A percentile compares a stretch with the other conserved stretches of the same genome.
Evolutionary conservation across 192 early-diverging fungal genomes (phyloP).

Genomic region (Rhizoclosmatium sp.): DNA sequence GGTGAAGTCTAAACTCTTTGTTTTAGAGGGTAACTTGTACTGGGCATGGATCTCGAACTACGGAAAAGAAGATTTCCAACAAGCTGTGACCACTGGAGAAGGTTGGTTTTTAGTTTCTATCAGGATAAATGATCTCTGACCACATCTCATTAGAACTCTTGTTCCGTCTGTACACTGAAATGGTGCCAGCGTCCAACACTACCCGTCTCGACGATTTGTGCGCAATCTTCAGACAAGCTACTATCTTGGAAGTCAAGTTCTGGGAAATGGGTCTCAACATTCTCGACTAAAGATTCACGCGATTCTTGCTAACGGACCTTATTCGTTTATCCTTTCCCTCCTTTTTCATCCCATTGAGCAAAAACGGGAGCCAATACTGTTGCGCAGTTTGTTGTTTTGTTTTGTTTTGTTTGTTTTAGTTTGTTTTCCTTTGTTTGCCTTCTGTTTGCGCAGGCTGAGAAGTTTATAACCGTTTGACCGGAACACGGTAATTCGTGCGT

Average conservation of each 20-base stretch:
- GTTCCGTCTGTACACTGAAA: constrained; percentile 58
- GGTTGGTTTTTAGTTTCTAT: constrained; percentile 30
- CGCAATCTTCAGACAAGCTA: constrained; percentile 74
- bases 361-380: not conserved
- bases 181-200: constrained; percentile 56
- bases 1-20: not conserved
- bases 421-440: too few species aligned
- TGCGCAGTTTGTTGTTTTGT: not conserved
- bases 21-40: constrained; percentile 77
- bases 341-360: not conserved
- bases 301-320: not conserved
- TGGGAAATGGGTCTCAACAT: constrained; percentile 63
- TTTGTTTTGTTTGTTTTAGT: not conserved
- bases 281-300: not conserved
- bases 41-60: constrained; percentile 85
- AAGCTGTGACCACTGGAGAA: constrained; percentile 63
- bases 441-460: not conserved
- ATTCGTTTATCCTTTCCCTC: not conserved
- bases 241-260: constrained; percentile 76
- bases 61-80: constrained; percentile 71
- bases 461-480: constrained; percentile 12
- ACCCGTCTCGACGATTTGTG: constrained; percentile 68
- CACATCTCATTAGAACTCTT: constrained; percentile 44
- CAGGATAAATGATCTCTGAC: not conserved
- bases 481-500: constrained; percentile 10